Percentiles rank a stretch among this genome's conserved stretches.
phyloP scores from a whole-genome alignment of 176 grass and related monocot species.

The Neostapfia colusana region DNA sequence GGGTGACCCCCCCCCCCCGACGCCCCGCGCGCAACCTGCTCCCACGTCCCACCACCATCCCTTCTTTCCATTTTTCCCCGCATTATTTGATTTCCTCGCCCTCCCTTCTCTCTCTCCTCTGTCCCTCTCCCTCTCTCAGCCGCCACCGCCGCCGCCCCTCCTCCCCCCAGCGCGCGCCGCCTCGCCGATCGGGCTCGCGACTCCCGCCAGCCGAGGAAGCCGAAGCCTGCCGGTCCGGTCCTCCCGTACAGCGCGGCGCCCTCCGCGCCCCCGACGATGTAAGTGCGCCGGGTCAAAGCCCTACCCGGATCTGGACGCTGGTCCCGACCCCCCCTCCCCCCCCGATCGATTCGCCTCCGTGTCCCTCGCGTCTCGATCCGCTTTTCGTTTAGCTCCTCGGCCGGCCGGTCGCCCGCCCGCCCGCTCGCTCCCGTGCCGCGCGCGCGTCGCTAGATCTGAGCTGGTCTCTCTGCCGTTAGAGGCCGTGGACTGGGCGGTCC shows the following conservation, averaged over 20 bases:
- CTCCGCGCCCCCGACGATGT: neutral
- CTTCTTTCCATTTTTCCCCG: slow-evolving; percentile 37
- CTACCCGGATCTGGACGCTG: slow-evolving; percentile 10
- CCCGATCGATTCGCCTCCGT: neutral
- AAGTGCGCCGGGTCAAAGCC: slow-evolving; percentile 37
- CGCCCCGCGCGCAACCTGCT: neutral
- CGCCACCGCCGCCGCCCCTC: slow-evolving; percentile 18
- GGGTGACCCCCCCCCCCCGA: accelerated
- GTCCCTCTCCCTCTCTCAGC: neutral
- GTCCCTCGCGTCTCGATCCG: neutral
- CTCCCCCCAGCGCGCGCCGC: neutral
- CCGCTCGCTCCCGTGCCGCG: no score
- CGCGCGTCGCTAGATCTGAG: slow-evolving; percentile 31
- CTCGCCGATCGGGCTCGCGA: slow-evolving; percentile 26
- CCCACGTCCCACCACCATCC: slow-evolving; percentile 31
- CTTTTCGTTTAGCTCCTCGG: no score
- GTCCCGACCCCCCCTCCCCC: neutral
- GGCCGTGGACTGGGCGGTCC: neutral
- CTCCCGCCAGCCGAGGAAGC: neutral
- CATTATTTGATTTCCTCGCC: slow-evolving; percentile 52
- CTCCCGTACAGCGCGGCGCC: neutral
- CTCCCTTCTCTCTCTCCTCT: neutral
- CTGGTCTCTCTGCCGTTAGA: neutral
- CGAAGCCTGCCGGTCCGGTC: neutral
- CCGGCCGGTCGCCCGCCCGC: no score